These are phyloP conservation scores for Nakazawaea wyomingensis DNA, from an alignment of 805 yeast genomes.

Conservation along the genomic window DNA sequence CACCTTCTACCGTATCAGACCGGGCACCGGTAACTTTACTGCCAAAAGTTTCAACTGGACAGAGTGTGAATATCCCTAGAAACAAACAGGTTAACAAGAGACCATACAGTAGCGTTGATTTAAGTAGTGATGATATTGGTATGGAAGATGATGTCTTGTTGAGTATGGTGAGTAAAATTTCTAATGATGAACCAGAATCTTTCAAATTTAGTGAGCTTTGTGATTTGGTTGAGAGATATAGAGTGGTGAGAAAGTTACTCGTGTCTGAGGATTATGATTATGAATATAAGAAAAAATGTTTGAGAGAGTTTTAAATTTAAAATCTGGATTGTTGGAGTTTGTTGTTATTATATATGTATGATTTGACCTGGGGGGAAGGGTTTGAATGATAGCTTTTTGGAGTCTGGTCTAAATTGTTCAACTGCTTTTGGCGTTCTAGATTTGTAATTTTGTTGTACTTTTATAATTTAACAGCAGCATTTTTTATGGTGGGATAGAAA, in stretches of 20 bases:
- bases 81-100: background rate
- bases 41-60: no score
- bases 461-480: no score
- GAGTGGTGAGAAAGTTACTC: conserved; percentile 9
- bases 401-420: no score
- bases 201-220: conserved; percentile 10
- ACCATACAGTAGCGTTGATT: background rate
- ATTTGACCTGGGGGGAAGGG: no score
- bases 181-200: conserved; percentile 13
- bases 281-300: conserved; percentile 9
- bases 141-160: conserved; percentile 19
- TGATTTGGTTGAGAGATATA: conserved; percentile 9
- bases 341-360: no score
- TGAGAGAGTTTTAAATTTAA: conserved; percentile 3
- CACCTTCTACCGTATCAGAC: background rate
- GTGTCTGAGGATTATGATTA: conserved; percentile 8
- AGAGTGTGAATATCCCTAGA: no score
- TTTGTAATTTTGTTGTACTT: no score
- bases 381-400: no score
- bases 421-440: no score
- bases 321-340: no score
- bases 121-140: conserved; percentile 1
- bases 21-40: no score
- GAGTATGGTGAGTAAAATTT: conserved; percentile 26
- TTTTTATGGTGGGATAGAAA: no score